These are phyloP conservation scores for Coemansia guatemalensis DNA, from an alignment of 192 early-diverging fungal genomes.

Conservation along the genomic window DNA sequence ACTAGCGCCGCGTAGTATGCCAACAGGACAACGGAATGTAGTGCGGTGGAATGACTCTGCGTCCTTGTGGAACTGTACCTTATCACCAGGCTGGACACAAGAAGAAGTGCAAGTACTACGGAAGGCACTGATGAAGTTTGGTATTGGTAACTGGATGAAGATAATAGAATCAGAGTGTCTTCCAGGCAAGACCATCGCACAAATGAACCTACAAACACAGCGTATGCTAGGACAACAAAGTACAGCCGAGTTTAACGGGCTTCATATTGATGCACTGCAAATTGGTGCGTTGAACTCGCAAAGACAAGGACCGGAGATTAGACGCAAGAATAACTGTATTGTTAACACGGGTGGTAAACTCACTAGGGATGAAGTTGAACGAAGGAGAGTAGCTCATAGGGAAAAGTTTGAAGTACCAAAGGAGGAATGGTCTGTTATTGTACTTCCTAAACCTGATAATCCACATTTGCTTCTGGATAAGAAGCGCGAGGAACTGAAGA, in stretches of 20 bases:
- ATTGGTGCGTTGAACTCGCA: slow-evolving; percentile 86
- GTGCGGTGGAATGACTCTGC: slow-evolving; percentile 92
- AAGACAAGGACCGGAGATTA: slow-evolving; percentile 79
- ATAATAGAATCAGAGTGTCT: slow-evolving; percentile 88
- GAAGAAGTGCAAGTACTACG: slow-evolving; percentile 82
- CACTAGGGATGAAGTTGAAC: slow-evolving; percentile 72
- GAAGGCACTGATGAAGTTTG: slow-evolving; percentile 84
- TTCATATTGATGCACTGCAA: slow-evolving; percentile 86
- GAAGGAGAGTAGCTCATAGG: slow-evolving; percentile 69
- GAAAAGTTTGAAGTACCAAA: slow-evolving; percentile 72
- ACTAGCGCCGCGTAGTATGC: slow-evolving; percentile 84
- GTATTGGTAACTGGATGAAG: slow-evolving; percentile 95
- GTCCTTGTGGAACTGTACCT: slow-evolving; percentile 92
- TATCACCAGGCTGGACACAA: slow-evolving; percentile 90
- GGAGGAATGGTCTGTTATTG: slow-evolving; percentile 69
- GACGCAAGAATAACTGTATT: slow-evolving; percentile 93
- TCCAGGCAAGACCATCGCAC: slow-evolving; percentile 95
- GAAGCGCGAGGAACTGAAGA: slow-evolving; percentile 62
- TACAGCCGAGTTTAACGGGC: slow-evolving; percentile 90
- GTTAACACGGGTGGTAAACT: slow-evolving; percentile 86
- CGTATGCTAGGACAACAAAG: slow-evolving; percentile 94
- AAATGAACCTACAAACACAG: slow-evolving; percentile 95
- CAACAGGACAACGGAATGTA: slow-evolving; percentile 83
- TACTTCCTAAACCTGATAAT: slow-evolving; percentile 69
- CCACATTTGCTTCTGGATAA: slow-evolving; percentile 61